Percentiles rank a stretch among this genome's conserved stretches.
Conservation (phyloP, 371 early-diverging fungal genomes). For the Mortierella sp. region DNA sequence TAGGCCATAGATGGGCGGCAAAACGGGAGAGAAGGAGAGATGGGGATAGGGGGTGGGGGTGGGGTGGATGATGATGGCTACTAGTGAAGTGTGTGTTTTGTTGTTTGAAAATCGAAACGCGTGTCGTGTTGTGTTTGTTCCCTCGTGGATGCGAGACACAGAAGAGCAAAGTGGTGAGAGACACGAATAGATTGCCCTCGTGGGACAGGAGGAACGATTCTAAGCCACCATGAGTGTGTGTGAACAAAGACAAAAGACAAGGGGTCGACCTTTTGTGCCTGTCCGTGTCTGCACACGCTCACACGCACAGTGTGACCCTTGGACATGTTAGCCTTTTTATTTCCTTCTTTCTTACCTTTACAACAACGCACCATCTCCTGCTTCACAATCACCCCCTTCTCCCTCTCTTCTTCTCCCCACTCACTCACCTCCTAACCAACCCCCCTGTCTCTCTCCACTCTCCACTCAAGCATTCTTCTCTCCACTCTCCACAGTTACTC, state of each 20-base stretch:
- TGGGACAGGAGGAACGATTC: background rate
- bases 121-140: background rate
- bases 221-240: background rate
- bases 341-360: background rate
- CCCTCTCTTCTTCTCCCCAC: background rate
- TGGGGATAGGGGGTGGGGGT: too few relatives aligned
- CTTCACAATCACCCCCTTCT: slow-evolving; percentile 2
- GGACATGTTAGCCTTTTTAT: background rate
- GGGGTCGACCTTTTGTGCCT: background rate
- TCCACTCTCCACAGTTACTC: slow-evolving; percentile 1
- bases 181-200: background rate
- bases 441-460: background rate
- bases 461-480: background rate
- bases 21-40: background rate
- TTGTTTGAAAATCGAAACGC: too few relatives aligned
- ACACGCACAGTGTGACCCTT: background rate
- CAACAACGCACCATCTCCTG: background rate
- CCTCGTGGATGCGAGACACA: background rate
- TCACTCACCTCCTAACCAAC: background rate
- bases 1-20: background rate
- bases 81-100: too few relatives aligned
- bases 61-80: too few relatives aligned
- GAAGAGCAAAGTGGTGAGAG: too few relatives aligned
- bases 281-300: background rate
- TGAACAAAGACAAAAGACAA: background rate